phyloP scores from a whole-genome alignment of 805 yeast species.

The Candida manassasensis region DNA sequence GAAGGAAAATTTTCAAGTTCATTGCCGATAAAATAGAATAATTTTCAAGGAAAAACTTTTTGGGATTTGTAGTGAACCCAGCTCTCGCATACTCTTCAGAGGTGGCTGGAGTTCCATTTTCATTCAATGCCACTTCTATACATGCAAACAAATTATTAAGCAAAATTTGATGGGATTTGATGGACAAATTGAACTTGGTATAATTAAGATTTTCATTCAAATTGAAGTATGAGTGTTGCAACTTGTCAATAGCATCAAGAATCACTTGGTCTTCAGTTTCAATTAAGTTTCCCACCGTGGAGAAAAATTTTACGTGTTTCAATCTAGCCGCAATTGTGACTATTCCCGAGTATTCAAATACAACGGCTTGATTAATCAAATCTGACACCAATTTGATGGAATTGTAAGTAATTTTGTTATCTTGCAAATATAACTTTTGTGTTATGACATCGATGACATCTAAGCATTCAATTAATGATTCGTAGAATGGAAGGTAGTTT shows the following conservation, averaged over 20 bases:
- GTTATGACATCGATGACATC: slow-evolving; percentile 42
- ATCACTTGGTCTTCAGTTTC: slow-evolving; percentile 35
- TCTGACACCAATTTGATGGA: slow-evolving; percentile 44
- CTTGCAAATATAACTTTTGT: slow-evolving; percentile 38
- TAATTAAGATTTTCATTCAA: slow-evolving; percentile 32
- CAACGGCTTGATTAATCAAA: slow-evolving; percentile 39
- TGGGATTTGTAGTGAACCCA: slow-evolving; percentile 44
- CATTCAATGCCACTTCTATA: slow-evolving; percentile 38
- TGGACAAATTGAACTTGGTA: slow-evolving; percentile 33
- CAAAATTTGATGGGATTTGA: slow-evolving; percentile 37
- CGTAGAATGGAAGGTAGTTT: slow-evolving; percentile 33
- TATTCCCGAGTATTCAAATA: slow-evolving; percentile 38
- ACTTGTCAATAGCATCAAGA: slow-evolving; percentile 23
- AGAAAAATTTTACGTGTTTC: slow-evolving; percentile 43
- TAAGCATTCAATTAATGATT: slow-evolving; percentile 32
- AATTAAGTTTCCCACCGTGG: slow-evolving; percentile 36
- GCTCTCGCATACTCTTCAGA: slow-evolving; percentile 42
- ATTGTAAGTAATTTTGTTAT: slow-evolving; percentile 38
- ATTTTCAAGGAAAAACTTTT: slow-evolving; percentile 36
- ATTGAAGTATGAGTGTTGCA: slow-evolving; percentile 30
- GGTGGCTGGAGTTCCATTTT: slow-evolving; percentile 39
- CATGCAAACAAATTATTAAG: slow-evolving; percentile 34
- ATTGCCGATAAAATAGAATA: slow-evolving; percentile 48
- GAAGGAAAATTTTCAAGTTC: slow-evolving; percentile 51
- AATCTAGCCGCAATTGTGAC: slow-evolving; percentile 43